Base-by-base conservation (phyloP, 2,329 filamentous ascomycete species). In the Gaeumannomyces tritici region DNA sequence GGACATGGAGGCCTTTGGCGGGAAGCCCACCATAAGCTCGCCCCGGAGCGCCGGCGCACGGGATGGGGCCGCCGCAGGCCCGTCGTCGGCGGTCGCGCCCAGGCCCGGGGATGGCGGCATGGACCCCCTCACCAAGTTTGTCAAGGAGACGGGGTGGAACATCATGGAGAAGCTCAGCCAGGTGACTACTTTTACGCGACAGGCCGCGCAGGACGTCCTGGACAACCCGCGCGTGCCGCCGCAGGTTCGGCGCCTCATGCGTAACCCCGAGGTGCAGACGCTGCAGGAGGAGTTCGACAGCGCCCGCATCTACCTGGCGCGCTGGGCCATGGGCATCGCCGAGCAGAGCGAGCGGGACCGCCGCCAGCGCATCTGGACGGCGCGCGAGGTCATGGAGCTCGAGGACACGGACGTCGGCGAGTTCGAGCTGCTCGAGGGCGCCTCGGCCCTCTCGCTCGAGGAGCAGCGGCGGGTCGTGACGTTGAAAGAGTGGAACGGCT, bases 281-380 rank as follows among this genome's bases (percentile, higher is more conserved):
- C 74, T 99, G 27, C 93, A 97, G 71, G 93, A 98, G 64, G 96
- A 99, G 72, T 99, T 97, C 69, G 96, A 99, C 77, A 96, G 92
- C 69, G 95, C 96, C 4, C 85, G 95, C 66, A 82, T 99, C 64
- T 99, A 99, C 71, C 81, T 99, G 54, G 95, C 95, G 27, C 83
- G 95, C 66, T 99, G 95, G 95, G 95, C 95, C 2, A 98, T 99
- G 95, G 92, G 92, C 9, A 96, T 99, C 66, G 93, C 95, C 0
- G 96, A 99, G 73, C 95, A 99, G 77, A 93, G 93, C 69, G 95
- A 99, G 71, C 83, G 87, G 54, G 95, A 99, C 69, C 81, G 89
- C 28, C 90, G 87, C 61, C 89, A 93, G 73, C 82, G 93, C 58
- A 93, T 96, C 70, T 99, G 92, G 90, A 97, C 93, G 0, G 93